Percentiles rank a stretch among this genome's conserved stretches.
phyloP scores from a whole-genome alignment of 306 rosid species.

The Echinosophora koreensis region DNA sequence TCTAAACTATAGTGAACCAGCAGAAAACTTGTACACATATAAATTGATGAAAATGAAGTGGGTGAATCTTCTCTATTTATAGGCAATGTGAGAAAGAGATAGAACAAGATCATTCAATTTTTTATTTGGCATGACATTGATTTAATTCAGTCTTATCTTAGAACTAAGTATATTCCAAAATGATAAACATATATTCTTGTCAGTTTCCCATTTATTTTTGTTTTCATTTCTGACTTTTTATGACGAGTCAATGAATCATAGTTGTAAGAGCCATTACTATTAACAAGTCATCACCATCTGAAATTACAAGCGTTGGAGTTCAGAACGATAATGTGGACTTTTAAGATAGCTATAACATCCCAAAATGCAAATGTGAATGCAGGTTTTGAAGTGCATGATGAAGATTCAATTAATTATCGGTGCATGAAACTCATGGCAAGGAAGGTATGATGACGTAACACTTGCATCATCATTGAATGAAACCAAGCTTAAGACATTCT shows the following conservation, averaged over 20 bases:
- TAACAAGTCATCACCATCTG: too few species aligned
- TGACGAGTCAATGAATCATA: background rate
- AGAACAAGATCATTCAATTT: background rate
- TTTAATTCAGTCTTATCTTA: conserved; percentile 14
- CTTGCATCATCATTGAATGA: background rate
- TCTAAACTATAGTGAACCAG: background rate
- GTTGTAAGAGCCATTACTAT: too few species aligned
- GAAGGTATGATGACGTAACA: background rate
- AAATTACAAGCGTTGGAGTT: background rate
- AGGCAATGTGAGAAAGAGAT: background rate
- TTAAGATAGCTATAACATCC: background rate
- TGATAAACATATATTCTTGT: background rate
- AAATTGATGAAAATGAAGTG: conserved; percentile 1
- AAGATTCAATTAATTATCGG: conserved; percentile 7
- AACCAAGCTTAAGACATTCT: background rate
- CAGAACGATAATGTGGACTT: background rate
- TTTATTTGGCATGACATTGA: background rate
- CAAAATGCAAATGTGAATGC: background rate
- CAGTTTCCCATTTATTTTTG: background rate
- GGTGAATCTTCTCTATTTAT: conserved; percentile 4
- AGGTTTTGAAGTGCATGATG: background rate
- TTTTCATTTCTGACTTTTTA: background rate
- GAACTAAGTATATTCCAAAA: background rate
- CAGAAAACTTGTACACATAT: background rate
- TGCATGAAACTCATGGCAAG: conserved; percentile 4